Evolutionary conservation across 345 rosid species (phyloP).

Genomic region (Hypericum perforatum): DNA sequence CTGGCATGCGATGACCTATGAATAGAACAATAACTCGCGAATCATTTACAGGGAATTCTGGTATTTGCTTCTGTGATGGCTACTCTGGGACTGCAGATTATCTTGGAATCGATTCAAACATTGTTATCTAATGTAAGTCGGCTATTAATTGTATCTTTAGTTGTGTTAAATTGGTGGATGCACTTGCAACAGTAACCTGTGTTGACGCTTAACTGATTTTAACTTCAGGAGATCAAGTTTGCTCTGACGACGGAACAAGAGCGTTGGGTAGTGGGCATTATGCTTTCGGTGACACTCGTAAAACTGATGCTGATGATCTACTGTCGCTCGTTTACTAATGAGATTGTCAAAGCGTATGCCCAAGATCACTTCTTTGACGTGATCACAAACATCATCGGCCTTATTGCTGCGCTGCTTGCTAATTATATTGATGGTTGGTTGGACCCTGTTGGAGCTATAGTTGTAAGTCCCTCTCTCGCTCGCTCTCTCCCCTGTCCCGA

Average conservation of each 20-base stretch:
- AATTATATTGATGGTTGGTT: conserved; percentile 73
- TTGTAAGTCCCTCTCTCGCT: conserved; percentile 41
- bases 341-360: conserved; percentile 94
- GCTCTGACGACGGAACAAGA: conserved; percentile 60
- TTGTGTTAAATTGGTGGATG: conserved; percentile 5
- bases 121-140: conserved; percentile 64
- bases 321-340: conserved; percentile 73
- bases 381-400: conserved; percentile 88
- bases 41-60: conserved; percentile 71
- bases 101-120: conserved; percentile 74
- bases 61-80: conserved; percentile 99
- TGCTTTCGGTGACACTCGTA: conserved; percentile 84
- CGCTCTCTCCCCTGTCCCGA: background rate
- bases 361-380: conserved; percentile 98
- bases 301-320: conserved; percentile 64
- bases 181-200: conserved; percentile 6
- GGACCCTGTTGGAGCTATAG: conserved; percentile 95
- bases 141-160: conserved; percentile 2
- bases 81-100: conserved; percentile 94
- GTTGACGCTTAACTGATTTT: conserved; percentile 16
- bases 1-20: background rate
- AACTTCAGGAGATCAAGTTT: conserved; percentile 55
- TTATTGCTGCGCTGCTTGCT: conserved; percentile 81
- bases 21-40: conserved; percentile 1
- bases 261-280: conserved; percentile 86